Conservation (phyloP, 495 filamentous ascomycete species). For the Neurospora sp. region DNA sequence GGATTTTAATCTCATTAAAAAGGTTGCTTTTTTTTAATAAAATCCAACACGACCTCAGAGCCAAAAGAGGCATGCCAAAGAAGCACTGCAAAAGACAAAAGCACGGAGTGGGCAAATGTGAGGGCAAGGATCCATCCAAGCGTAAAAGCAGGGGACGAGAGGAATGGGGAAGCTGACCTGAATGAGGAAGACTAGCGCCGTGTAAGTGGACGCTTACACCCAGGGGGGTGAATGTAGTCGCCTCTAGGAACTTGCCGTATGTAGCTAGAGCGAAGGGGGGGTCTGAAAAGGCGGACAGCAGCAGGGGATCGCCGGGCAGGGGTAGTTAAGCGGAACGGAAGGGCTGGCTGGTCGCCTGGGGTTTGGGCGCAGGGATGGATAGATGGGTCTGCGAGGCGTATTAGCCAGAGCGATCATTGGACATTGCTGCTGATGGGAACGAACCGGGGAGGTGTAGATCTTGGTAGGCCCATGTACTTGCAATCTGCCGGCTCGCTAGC, state of each 20-base stretch:
- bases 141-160: background rate
- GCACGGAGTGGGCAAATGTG: conserved; percentile 7
- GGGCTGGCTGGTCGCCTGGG: conserved; percentile 11
- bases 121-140: background rate
- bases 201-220: conserved; percentile 9
- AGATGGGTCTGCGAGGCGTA: conserved; percentile 19
- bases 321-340: background rate
- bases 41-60: background rate
- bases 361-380: conserved; percentile 3
- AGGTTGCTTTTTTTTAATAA: background rate
- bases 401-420: conserved; percentile 18
- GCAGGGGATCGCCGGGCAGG: background rate
- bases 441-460: conserved; percentile 17
- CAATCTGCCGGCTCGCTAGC: conserved; percentile 9
- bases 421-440: conserved; percentile 6
- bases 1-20: background rate
- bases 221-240: background rate
- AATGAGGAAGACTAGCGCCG: conserved; percentile 3
- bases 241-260: background rate
- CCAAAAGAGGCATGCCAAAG: background rate
- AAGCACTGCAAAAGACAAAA: conserved; percentile 7
- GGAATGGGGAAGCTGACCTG: conserved; percentile 6
- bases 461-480: conserved; percentile 11
- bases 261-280: background rate
- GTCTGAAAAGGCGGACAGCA: background rate